Base-by-base conservation (phyloP, 78 protist genomes). In the Salpingoeca rosetta region DNA sequence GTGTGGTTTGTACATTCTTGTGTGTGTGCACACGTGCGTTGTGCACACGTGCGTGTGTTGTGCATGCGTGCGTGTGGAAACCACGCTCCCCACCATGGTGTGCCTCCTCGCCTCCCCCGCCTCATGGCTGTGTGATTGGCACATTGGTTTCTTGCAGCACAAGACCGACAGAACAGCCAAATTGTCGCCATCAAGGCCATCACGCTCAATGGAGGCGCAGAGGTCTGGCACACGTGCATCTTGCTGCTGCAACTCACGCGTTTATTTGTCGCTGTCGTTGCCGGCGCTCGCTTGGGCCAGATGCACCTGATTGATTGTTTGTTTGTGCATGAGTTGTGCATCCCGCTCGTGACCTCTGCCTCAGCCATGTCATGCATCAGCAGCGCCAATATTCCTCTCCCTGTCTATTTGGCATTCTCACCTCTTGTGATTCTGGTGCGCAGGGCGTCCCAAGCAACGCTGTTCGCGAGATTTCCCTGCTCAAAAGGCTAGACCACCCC, bases 401-500 rank as follows among this genome's bases (percentile, higher is more conserved):
- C 7, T 17, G 65, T 22, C 31, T 22, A 51, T 51, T 7, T 12
- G 76, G 76, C 35, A 26, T 72, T 10, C 10, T 72, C 7, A 26
- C 95, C 37, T 88, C 94, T 42, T 85, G 95, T 0, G 96, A 95
- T 11, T 80, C 88, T 24, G 96, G 93, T 40, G 97, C 94, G 74
- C 97, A 97, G 56, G 99, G 99, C 44, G 95, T 97, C 3, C 99
- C 99, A 3, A 45, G 91, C 77, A 95, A 98, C 1, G 96, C 99
- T 0, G 85, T 98, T 40, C 90, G 99, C 24, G 99, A 98, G 77
- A 96, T 98, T n/a, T 88, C 98, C 11, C 83, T 96, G 28, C 92
- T 98, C 44, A 94, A 93, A 84, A 98, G 96, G 74, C 92, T 98
- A 10, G 86, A 91, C 38, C 99, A 98, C 84, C 91, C 91, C 11